Base-by-base conservation (phyloP, 2,329 filamentous ascomycete species). In the Lithohypha guttulata region DNA sequence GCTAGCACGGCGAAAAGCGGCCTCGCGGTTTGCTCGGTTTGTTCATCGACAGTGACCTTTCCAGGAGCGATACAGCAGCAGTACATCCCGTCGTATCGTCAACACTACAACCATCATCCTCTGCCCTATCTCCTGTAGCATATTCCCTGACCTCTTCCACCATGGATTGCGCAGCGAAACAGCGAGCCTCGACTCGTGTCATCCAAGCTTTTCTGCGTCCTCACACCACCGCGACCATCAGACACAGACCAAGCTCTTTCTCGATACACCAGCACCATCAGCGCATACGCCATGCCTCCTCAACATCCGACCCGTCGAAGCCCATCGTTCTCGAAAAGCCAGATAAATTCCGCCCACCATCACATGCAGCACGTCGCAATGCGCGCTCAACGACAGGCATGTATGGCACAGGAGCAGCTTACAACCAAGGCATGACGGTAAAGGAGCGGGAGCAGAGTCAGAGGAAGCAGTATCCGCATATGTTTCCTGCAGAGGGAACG, bases 281-380 rank as follows among this genome's bases (percentile, higher is more conserved):
- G n/a, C n/a, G n/a, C n/a, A n/a, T n/a, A n/a, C n/a, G n/a, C n/a
- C n/a, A n/a, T n/a, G n/a, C n/a, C n/a, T n/a, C n/a, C n/a, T 19
- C 22, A 6, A 6, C 18, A 15, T 25, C 14, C 22, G 23, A 29
- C n/a, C 18, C 14, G 3, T 14, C 14, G 25, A 81, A 80, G 54
- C 73, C 75, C 23, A 71, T 79, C 45, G 73, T 85, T 4, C 78
- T 98, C 48, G 84, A 84, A 53, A 85, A 95, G 61, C 89, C 89
- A 17, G 73, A 82, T 54, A 82, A 80, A 58, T 96, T 94, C 70
- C 84, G 84, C 33, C 89, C 91, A 2, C 91, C 91, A 0, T 96
- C 89, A 0, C 91, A 96, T 59, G 80, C 82, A 9, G 68, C 81
- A 15, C 71, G 81, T 5, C 71, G 85, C 21, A 68, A 72, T 4